Evolutionary conservation across 2,329 filamentous ascomycete species (phyloP), one percentile per base, ranked within the genome.

Genomic region (Metarhizium rileyi): DNA sequence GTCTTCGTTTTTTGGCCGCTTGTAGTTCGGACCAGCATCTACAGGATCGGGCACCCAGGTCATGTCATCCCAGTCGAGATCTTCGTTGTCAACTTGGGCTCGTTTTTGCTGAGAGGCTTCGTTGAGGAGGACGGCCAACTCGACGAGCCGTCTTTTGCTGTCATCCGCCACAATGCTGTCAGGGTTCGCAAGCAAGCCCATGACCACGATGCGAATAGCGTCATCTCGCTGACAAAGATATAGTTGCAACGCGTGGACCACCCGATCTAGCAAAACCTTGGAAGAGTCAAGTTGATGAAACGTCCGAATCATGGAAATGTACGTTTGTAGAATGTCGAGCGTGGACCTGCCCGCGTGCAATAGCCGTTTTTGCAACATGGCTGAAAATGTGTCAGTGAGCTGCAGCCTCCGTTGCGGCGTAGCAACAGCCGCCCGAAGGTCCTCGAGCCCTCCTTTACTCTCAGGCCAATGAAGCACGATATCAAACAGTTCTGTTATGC

Each of bases 21-120:
- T 89, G 70, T 95, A 96, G 62, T 96, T 88, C 44, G 89, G 86
- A 9, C 89, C 90, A 1, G 93, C 93, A 63, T 98, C 93, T 36
- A 94, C 83, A 0, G 93, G 93, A 59, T 95, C 87, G 1, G 93
- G 93, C 33, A 89, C 75, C 93, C 93, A 98, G 8, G 83, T 80
- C 83, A 95, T 87, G 64, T 98, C 90, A 61, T 89, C 79, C 85
- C 87, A 97, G 64, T 94, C 87, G 16, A 93, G 74, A 47, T 88
- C 87, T 50, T 85, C 82, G 53, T 82, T 80, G 25, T 83, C 78
- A 8, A 72, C 68, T 20, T 75, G 74, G 35, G 69, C 68, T 8
- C 73, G 70, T 14, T 74, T 69, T 51, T 76, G 72, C 52, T 81
- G 75, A 9, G 78, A 69, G 0, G 80, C 75, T 53, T 83, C 78